Evolutionary conservation across 2,329 filamentous ascomycete species (phyloP), one percentile per base, ranked within the genome.

Genomic region (Colletotrichum endophyticum): DNA sequence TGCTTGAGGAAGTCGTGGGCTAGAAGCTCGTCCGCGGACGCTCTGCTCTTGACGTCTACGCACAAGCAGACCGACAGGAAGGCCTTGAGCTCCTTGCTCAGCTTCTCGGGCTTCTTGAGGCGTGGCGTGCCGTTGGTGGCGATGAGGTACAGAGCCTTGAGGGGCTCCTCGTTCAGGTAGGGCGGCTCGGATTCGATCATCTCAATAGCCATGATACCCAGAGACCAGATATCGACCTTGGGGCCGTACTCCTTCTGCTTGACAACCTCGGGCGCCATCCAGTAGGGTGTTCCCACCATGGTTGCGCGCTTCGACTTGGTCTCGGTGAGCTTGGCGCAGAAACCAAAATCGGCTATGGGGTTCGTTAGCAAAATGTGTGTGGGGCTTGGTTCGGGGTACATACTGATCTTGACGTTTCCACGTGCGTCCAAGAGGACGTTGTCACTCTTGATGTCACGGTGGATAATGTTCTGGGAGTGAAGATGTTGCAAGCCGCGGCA

Each of bases 111-210:
- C 87, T 98, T 98, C 94, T 99, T 99, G 78, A 99, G 91, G 74
- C 96, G 93, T 27, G 97, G 97, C 5, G 97, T 99, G 79, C 97
- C 97, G 87, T 99, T 99, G 72, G 97, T 99, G 64, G 97, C 97
- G 84, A 99, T 99, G 78, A 99, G 91, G 85, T 98, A 99, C 63
- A 99, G 91, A 9, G 97, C 97, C 89, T 99, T 99, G 73, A 99
- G 91, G 0, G 97, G 97, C 86, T 99, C 96, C 86, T 99, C 97
- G 86, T 99, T 99, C 49, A 99, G 92, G 85, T 99, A 99, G 0
- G 97, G 97, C 8, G 97, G 97, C 85, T 99, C 97, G 22, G 95
- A 98, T 85, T 99, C 97, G 82, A 99, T 99, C 97, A 99, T 98
- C 87, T 99, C 97, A 82, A 99, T 99, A 28, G 97, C 96, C 97